Evolutionary conservation across 495 filamentous ascomycete species (phyloP).

Genomic region (Haplographium delicatum): DNA sequence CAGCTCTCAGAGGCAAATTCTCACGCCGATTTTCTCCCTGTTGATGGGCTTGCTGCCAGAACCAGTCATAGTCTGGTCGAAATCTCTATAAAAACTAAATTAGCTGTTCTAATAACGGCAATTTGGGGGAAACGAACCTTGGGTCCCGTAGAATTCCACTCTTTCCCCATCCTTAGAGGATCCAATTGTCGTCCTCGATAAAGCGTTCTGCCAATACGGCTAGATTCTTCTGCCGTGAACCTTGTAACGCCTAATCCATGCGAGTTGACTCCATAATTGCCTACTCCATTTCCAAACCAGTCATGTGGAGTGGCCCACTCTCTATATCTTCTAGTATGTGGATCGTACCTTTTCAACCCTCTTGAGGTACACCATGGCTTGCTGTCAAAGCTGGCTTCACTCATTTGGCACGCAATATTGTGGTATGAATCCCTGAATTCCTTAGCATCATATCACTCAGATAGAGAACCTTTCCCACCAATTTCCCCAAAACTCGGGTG

Average conservation of each 20-base stretch:
- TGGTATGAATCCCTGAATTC: conserved; percentile 22
- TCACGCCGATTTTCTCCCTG: conserved; percentile 13
- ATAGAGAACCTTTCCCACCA: no score
- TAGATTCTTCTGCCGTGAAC: no score
- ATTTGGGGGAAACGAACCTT: conserved; percentile 13
- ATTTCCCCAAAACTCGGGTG: conserved; percentile 20
- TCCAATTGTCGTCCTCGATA: neutral
- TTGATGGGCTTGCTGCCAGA: conserved; percentile 23
- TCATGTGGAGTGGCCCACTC: conserved; percentile 13
- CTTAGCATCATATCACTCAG: neutral
- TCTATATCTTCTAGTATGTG: conserved; percentile 15
- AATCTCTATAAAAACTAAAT: conserved; percentile 13
- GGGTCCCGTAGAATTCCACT: conserved; percentile 15
- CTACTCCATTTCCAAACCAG: conserved; percentile 7
- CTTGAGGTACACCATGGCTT: neutral
- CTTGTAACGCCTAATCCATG: conserved; percentile 4
- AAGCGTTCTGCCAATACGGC: conserved; percentile 1
- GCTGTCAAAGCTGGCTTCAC: neutral
- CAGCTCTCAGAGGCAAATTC: neutral
- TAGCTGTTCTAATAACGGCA: neutral
- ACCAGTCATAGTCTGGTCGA: conserved; percentile 12
- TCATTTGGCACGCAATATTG: neutral
- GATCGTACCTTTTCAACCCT: conserved; percentile 19
- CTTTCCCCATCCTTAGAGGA: conserved; percentile 13
- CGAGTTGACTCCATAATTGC: neutral